Percentiles rank a stretch among this genome's conserved stretches.
phyloP scores from a whole-genome alignment of 1,284 basidiomycete genomes.

The Ustilago vetiveriae region DNA sequence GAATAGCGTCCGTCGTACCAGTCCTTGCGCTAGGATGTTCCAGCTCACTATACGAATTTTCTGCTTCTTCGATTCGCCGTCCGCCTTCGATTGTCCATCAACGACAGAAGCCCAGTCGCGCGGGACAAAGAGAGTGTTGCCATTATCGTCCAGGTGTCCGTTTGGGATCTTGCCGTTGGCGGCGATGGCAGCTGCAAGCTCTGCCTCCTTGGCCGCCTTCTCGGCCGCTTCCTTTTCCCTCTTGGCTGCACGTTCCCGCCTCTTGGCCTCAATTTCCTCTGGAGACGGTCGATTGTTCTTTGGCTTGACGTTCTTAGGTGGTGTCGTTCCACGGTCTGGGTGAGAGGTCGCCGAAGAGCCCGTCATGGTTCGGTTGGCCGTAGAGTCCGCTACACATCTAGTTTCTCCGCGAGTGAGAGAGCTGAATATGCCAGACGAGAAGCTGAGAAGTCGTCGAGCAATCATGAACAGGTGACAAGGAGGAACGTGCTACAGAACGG shows the following conservation, averaged over 20 bases:
- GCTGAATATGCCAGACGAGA: no score
- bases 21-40: slow-evolving; percentile 68
- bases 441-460: no score
- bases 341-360: no score
- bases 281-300: slow-evolving; percentile 33
- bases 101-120: slow-evolving; percentile 39
- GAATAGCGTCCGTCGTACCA: slow-evolving; percentile 68
- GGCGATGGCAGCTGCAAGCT: slow-evolving; percentile 37
- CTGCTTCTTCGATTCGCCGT: neutral
- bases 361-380: neutral
- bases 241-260: slow-evolving; percentile 39
- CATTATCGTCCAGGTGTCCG: slow-evolving; percentile 38
- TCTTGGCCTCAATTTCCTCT: slow-evolving; percentile 47
- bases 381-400: no score
- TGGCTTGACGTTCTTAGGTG: slow-evolving; percentile 29
- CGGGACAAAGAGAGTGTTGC: slow-evolving; percentile 39
- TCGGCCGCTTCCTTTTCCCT: slow-evolving; percentile 49
- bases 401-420: no score
- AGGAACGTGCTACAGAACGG: neutral
- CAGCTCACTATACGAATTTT: slow-evolving; percentile 53
- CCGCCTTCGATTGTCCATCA: neutral
- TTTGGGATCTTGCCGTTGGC: slow-evolving; percentile 45
- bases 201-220: slow-evolving; percentile 44
- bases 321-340: slow-evolving; percentile 3
- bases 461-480: slow-evolving; percentile 7